Evolutionary conservation across 768 basidiomycete species (phyloP).

Genomic region (Lactarius quietus): DNA sequence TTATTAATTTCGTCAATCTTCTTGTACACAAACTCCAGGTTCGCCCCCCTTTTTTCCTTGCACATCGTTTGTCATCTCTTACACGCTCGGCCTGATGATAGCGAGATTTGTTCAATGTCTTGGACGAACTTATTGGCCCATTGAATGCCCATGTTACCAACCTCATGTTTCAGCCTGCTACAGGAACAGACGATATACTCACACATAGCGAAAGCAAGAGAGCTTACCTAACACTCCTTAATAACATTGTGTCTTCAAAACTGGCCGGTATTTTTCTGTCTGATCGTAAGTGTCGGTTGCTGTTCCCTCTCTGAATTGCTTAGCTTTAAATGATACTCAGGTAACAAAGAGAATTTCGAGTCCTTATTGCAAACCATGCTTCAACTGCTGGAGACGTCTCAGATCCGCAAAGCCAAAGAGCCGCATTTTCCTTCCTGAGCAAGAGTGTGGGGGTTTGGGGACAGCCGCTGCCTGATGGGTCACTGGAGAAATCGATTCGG

Average conservation of each 20-base stretch:
- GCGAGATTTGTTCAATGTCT: conserved; percentile 81
- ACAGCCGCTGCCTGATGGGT: conserved; percentile 41
- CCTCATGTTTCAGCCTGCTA: conserved; percentile 74
- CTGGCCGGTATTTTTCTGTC: conserved; percentile 85
- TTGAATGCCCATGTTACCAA: conserved; percentile 77
- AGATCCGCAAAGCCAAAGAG: conserved; percentile 72
- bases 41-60: conserved; percentile 12
- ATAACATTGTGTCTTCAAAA: conserved; percentile 74
- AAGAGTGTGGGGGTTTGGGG: conserved; percentile 69
- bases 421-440: conserved; percentile 75
- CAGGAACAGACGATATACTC: conserved; percentile 83
- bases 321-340: conserved; percentile 37
- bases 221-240: conserved; percentile 81
- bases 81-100: conserved; percentile 32
- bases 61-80: conserved; percentile 3
- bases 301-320: neutral
- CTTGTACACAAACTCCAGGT: conserved; percentile 91
- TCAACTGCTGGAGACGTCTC: conserved; percentile 63
- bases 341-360: conserved; percentile 69
- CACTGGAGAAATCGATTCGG: conserved; percentile 23
- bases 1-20: conserved; percentile 91
- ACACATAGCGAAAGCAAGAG: conserved; percentile 80
- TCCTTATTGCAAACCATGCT: conserved; percentile 71
- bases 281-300: conserved; percentile 55
- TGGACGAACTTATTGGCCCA: conserved; percentile 88